These are phyloP conservation scores for Mycogone perniciosa DNA, from an alignment of 2,329 filamentous ascomycete genomes.

Conservation along the genomic window DNA sequence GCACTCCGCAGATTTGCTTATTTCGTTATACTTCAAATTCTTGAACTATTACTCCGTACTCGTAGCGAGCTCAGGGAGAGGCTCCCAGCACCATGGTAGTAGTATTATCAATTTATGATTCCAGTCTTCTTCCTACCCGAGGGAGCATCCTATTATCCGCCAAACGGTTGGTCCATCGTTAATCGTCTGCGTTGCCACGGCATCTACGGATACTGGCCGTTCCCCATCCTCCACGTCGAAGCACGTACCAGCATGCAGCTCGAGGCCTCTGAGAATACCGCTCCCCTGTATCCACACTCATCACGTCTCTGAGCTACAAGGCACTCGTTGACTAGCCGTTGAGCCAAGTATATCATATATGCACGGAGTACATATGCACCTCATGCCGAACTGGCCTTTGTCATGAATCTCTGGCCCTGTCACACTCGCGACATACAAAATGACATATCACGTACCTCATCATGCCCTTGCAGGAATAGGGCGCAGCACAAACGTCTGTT, in stretches of 20 bases:
- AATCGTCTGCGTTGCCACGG: neutral
- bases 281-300: slow-evolving; percentile 3
- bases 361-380: neutral
- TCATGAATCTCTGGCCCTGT: neutral
- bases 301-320: slow-evolving; percentile 8
- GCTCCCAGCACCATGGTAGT: no score
- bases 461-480: slow-evolving; percentile 8
- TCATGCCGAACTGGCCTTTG: neutral
- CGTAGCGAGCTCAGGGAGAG: no score
- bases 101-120: no score
- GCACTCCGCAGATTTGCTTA: no score
- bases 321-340: slow-evolving; percentile 7
- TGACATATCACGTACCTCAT: slow-evolving; percentile 4
- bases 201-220: neutral
- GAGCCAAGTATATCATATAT: neutral
- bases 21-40: no score
- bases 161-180: neutral
- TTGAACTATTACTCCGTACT: no score
- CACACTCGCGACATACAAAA: slow-evolving; percentile 5
- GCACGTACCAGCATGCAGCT: slow-evolving; percentile 2
- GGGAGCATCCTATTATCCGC: no score
- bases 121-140: no score
- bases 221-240: neutral
- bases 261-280: neutral
- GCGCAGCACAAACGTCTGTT: slow-evolving; percentile 1